These are phyloP conservation scores for Coniochaeta sp. DNA, from an alignment of 2,329 filamentous ascomycete genomes.

Conservation along the genomic window DNA sequence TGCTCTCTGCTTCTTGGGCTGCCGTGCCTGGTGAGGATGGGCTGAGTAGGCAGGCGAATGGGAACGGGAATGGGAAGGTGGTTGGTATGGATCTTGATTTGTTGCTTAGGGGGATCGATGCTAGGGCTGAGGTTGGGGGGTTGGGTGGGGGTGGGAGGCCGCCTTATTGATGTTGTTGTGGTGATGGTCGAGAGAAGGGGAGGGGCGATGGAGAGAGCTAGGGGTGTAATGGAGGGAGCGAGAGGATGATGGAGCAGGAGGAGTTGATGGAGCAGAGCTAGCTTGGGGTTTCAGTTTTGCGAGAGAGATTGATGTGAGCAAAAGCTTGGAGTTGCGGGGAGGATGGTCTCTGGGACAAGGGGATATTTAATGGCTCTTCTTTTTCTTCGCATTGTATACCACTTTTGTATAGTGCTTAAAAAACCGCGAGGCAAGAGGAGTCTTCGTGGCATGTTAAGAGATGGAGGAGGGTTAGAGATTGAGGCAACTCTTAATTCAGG, in stretches of 20 bases:
- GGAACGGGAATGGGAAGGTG: neutral
- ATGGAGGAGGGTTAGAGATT: neutral
- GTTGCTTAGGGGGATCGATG: conserved; percentile 43
- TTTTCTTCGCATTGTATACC: neutral
- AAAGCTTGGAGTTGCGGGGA: too few relatives aligned
- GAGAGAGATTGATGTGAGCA: too few relatives aligned
- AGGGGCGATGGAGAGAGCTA: too few relatives aligned
- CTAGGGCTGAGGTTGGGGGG: conserved; percentile 39
- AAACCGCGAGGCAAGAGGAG: neutral
- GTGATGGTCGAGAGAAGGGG: neutral
- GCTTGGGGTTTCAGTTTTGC: too few relatives aligned
- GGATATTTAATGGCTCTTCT: too few relatives aligned
- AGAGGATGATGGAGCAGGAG: too few relatives aligned
- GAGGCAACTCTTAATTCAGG: neutral
- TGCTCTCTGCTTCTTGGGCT: conserved; percentile 24
- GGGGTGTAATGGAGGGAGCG: too few relatives aligned
- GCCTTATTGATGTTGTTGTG: conserved; percentile 32
- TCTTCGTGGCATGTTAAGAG: too few relatives aligned
- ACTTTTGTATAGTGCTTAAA: neutral
- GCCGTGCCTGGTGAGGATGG: conserved; percentile 21
- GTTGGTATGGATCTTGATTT: conserved; percentile 39
- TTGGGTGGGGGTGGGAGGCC: conserved; percentile 40
- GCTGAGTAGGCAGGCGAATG: too few relatives aligned
- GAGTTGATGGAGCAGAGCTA: too few relatives aligned
- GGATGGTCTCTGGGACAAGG: too few relatives aligned